Evolutionary conservation across 306 rosid species (phyloP).

Genomic region (Acacia acuminata): DNA sequence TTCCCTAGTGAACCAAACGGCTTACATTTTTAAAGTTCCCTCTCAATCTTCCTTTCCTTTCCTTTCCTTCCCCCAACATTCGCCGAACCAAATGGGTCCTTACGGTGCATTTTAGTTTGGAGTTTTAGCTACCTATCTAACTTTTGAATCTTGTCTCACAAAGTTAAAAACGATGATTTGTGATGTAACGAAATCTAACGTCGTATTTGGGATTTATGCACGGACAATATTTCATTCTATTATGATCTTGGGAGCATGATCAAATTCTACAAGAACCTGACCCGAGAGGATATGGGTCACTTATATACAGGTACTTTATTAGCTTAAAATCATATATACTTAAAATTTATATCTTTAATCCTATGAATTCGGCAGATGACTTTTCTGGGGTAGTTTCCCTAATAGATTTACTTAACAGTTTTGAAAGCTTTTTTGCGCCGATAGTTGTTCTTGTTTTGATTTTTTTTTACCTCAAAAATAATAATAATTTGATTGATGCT

Average conservation of each 20-base stretch:
- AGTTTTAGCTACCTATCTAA: background rate
- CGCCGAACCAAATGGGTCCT: too few species aligned
- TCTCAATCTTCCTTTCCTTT: too few species aligned
- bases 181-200: slow-evolving; percentile 47
- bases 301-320: slow-evolving; percentile 72
- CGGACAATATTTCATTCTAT: slow-evolving; percentile 29
- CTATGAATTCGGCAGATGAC: background rate
- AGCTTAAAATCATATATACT: background rate
- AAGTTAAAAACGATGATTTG: background rate
- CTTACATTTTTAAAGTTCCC: too few species aligned
- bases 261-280: slow-evolving; percentile 75
- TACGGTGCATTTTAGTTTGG: background rate
- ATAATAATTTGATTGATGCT: too few species aligned
- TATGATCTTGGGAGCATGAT: slow-evolving; percentile 97
- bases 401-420: background rate
- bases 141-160: background rate
- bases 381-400: background rate
- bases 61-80: too few species aligned
- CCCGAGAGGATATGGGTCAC: slow-evolving; percentile 80
- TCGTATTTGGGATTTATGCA: slow-evolving; percentile 69
- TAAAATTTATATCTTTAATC: background rate
- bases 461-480: too few species aligned
- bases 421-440: background rate
- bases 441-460: background rate
- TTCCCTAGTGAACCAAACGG: too few species aligned